Conservation (phyloP, 164 flowering plant genomes). For the Buxus sempervirens region DNA sequence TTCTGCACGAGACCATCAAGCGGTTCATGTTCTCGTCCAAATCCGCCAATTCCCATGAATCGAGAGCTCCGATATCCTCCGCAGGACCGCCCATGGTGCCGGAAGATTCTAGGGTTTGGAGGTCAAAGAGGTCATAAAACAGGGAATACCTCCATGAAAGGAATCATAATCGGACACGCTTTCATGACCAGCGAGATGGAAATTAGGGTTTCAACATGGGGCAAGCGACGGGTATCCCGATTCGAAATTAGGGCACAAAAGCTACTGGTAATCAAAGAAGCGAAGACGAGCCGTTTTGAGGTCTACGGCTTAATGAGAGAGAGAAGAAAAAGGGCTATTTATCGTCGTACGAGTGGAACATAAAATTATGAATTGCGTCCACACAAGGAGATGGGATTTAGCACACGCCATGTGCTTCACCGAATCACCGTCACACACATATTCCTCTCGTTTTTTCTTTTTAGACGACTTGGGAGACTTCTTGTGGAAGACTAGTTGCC, state of each 20-base stretch:
- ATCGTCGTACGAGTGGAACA: too few species aligned
- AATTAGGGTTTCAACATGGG: not conserved
- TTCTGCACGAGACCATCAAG: constrained; percentile 44
- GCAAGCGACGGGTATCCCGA: too few species aligned
- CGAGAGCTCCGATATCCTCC: constrained; percentile 69
- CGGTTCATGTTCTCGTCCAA: constrained; percentile 66
- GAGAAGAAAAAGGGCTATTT: too few species aligned
- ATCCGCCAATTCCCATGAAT: constrained; percentile 89
- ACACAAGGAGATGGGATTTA: not conserved
- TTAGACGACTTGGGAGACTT: too few species aligned
- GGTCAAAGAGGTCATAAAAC: constrained; percentile 10
- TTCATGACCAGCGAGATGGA: constrained; percentile 17
- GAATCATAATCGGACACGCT: not conserved
- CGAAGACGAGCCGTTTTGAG: too few species aligned
- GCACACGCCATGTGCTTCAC: not conserved
- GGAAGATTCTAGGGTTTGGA: constrained; percentile 13
- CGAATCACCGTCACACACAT: too few species aligned
- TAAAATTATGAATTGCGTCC: too few species aligned
- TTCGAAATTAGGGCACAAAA: too few species aligned
- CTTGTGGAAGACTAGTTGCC: too few species aligned
- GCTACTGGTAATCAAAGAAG: too few species aligned
- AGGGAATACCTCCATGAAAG: not conserved
- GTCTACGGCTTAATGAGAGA: too few species aligned
- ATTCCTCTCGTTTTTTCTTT: too few species aligned
- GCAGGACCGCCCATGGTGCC: constrained; percentile 61